A percentile compares a stretch with the other conserved stretches of the same genome.
Evolutionary conservation across 140 eudicot species (phyloP).

Genomic region (Senecio squalidus): DNA sequence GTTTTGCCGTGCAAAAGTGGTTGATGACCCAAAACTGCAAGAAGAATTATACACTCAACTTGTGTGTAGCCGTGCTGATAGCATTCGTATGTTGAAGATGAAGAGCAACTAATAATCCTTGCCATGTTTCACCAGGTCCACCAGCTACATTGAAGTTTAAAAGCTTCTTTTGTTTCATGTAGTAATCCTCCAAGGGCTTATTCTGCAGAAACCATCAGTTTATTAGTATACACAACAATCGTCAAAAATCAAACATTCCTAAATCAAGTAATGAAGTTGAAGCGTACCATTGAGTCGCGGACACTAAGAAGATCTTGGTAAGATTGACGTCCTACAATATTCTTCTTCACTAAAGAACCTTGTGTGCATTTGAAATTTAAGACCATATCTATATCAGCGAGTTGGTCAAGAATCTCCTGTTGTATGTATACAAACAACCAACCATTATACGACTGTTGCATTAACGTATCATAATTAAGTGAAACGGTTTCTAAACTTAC

Average conservation of each 20-base stretch:
- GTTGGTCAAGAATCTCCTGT: slow-evolving; percentile 93
- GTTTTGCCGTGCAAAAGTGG: slow-evolving; percentile 17
- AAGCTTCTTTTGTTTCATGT: slow-evolving; percentile 84
- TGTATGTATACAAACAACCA: slow-evolving; percentile 1
- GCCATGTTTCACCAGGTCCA: slow-evolving; percentile 87
- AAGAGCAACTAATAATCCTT: slow-evolving; percentile 79
- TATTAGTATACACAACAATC: slow-evolving; percentile 4
- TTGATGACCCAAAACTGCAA: neutral
- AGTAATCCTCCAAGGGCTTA: slow-evolving; percentile 81
- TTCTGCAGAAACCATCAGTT: slow-evolving; percentile 31
- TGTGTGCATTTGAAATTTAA: slow-evolving; percentile 71
- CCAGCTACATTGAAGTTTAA: slow-evolving; percentile 74
- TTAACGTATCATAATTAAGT: too few relatives aligned
- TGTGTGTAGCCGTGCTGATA: slow-evolving; percentile 45
- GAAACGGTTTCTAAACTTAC: too few relatives aligned
- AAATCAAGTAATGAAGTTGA: slow-evolving; percentile 17
- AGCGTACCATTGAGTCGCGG: slow-evolving; percentile 37
- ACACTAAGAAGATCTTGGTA: slow-evolving; percentile 42
- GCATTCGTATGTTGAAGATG: slow-evolving; percentile 85
- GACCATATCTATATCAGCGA: slow-evolving; percentile 84
- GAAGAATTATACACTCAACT: slow-evolving; percentile 53
- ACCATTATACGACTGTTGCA: too few relatives aligned
- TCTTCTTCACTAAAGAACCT: slow-evolving; percentile 35
- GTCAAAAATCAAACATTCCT: neutral
- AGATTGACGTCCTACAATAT: slow-evolving; percentile 29